Base-by-base conservation (phyloP, 176 grass and related monocot genomes). In the Oryza australiensis region DNA sequence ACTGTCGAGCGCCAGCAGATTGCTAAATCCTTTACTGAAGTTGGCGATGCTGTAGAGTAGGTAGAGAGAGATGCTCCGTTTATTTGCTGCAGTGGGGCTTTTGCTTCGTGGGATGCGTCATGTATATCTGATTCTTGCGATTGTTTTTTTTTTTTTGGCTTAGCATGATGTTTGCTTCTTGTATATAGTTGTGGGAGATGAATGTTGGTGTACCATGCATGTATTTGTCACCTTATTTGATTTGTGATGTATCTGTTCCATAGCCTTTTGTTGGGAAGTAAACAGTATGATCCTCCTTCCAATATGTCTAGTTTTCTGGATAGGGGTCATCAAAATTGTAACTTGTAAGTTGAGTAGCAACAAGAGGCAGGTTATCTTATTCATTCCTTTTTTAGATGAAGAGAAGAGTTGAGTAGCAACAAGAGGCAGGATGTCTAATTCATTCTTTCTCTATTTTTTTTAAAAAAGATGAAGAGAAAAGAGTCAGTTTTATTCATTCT, bases 71-170 rank as follows among this genome's bases (percentile, higher is more conserved):
- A n/a, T 91, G 79, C 20, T 88, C 64, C 43, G 40, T 20, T 73
- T 73, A 41, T 74, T 76, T 55, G 73, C 33, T 68, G 80, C 42
- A 41, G 48, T 78, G 73, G 71, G 53, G 67, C 33, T 80, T 82
- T 80, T 82, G 43, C 71, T 70, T 70, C 30, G 14, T 34, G 24
- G 51, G 42, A 75, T 73, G 59, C 14, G 18, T 23, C 79, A 24
- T 91, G 79, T 94, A 88, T 57, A 94, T 91, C 74, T 91, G 26
- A 84, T 85, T 88, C 63, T 79, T 88, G 75, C 53, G 22, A 87
- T 87, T 83, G 71, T 41, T 85, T 60, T 60, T 86, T 72, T 88
- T 37, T 34, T 34, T 0, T n/a, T n/a, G n/a, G 66, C 33, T 80
- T 89, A 80, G 83, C 64, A 63, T 83, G 64, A 35, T 72, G 23